phyloP scores from a whole-genome alignment of 2,329 filamentous ascomycete species.

The Cladophialophora carrionii region DNA sequence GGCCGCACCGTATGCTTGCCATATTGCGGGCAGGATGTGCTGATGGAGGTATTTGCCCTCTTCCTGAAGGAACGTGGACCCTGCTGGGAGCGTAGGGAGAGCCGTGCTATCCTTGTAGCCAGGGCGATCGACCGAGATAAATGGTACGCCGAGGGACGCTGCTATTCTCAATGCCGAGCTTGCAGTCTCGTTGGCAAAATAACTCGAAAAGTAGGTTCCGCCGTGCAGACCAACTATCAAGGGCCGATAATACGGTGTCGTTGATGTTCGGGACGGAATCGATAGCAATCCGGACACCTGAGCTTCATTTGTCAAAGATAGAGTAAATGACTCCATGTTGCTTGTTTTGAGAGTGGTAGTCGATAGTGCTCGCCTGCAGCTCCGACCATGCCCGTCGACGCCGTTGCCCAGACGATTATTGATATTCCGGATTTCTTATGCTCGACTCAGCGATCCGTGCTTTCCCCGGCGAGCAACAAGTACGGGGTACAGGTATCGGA shows the following conservation, averaged over 20 bases:
- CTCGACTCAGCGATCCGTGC: neutral
- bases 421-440: neutral
- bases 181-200: slow-evolving; percentile 5
- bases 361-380: neutral
- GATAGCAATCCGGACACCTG: slow-evolving; percentile 7
- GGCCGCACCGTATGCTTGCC: slow-evolving; percentile 6
- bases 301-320: slow-evolving; percentile 12
- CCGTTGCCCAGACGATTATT: neutral
- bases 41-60: slow-evolving; percentile 19
- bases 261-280: neutral
- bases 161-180: slow-evolving; percentile 3
- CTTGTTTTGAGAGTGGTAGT: neutral
- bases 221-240: slow-evolving; percentile 12
- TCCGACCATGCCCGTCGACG: neutral
- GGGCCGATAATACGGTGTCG: slow-evolving; percentile 6
- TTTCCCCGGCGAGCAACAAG: neutral
- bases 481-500: no score
- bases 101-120: slow-evolving; percentile 15
- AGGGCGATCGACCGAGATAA: slow-evolving; percentile 9
- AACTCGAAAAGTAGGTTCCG: slow-evolving; percentile 15
- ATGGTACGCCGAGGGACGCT: slow-evolving; percentile 15
- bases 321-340: slow-evolving; percentile 11
- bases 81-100: slow-evolving; percentile 3
- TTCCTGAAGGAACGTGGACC: slow-evolving; percentile 12
- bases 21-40: slow-evolving; percentile 15